These are phyloP conservation scores for Rhizopus microsporus DNA, from an alignment of 371 early-diverging fungal species.

Conservation along the genomic window DNA sequence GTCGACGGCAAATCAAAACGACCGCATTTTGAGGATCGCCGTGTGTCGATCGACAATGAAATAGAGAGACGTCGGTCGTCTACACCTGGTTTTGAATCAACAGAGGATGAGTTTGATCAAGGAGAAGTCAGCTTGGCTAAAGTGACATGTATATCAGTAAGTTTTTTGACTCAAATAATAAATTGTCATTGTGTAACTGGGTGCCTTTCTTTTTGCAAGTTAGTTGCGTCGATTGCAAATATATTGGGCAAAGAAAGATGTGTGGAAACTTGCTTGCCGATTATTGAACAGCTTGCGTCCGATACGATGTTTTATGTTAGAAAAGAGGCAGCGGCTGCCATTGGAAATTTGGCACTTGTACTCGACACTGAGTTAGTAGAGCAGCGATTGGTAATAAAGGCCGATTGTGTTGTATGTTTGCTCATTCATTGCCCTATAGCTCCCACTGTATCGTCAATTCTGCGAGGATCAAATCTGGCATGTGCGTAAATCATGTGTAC, in stretches of 20 bases:
- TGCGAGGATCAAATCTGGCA: slow-evolving; percentile 65
- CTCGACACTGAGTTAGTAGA: slow-evolving; percentile 44
- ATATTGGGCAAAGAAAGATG: slow-evolving; percentile 53
- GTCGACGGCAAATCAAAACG: slow-evolving; percentile 33
- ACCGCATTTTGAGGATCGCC: slow-evolving; percentile 13
- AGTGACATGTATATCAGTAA: slow-evolving; percentile 61
- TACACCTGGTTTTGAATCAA: slow-evolving; percentile 31
- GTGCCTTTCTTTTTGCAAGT: slow-evolving; percentile 24
- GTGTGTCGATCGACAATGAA: slow-evolving; percentile 23
- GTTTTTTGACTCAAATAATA: slow-evolving; percentile 1
- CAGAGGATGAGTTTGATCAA: slow-evolving; percentile 39
- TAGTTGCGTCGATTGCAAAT: slow-evolving; percentile 51
- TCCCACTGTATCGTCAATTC: slow-evolving; percentile 54
- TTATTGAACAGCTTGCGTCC: slow-evolving; percentile 49
- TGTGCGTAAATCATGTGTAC: slow-evolving; percentile 58
- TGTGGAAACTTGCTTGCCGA: slow-evolving; percentile 50
- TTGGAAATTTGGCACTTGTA: slow-evolving; percentile 50
- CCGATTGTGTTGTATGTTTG: background rate
- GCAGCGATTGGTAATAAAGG: slow-evolving; percentile 43
- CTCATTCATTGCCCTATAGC: slow-evolving; percentile 12
- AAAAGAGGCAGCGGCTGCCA: slow-evolving; percentile 61
- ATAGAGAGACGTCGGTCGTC: slow-evolving; percentile 21
- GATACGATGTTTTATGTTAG: slow-evolving; percentile 60
- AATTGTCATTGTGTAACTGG: no score
- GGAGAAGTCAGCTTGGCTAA: slow-evolving; percentile 61